Conservation (phyloP, 2,329 filamentous ascomycete genomes). For the Colletotrichum viniferum region DNA sequence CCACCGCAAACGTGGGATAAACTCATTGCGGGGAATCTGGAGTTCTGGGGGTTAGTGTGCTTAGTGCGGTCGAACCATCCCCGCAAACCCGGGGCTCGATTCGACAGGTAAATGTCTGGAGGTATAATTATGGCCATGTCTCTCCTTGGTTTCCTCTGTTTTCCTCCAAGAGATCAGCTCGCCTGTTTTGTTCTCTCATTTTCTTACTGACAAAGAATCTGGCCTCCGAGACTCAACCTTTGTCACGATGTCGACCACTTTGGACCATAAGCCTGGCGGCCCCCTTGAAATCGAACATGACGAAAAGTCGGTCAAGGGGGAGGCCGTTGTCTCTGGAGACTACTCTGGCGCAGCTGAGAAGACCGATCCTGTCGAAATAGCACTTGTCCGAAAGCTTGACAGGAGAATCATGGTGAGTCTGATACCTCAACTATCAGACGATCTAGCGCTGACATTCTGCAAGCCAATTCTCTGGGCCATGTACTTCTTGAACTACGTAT, state of each 20-base stretch:
- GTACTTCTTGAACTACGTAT: slow-evolving; percentile 26
- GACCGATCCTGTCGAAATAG: slow-evolving; percentile 26
- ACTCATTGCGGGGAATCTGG: neutral
- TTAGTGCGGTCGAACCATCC: neutral
- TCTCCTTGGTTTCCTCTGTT: neutral
- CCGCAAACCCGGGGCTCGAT: neutral
- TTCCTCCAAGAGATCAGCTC: neutral
- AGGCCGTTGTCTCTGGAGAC: neutral
- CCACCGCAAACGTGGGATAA: neutral
- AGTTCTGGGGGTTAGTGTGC: neutral
- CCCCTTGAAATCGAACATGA: slow-evolving; percentile 4
- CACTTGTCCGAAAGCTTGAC: slow-evolving; percentile 28
- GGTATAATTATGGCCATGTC: neutral
- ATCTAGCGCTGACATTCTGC: neutral
- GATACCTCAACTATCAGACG: neutral
- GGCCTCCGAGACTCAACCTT: neutral
- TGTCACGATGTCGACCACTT: neutral
- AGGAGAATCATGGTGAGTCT: slow-evolving; percentile 26
- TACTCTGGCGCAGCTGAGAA: slow-evolving; percentile 28
- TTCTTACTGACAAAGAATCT: neutral
- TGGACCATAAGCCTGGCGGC: neutral
- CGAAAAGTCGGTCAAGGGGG: slow-evolving; percentile 5
- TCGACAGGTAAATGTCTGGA: neutral
- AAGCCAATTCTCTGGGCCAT: slow-evolving; percentile 27
- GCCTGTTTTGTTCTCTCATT: neutral